A percentile compares a stretch with the other conserved stretches of the same genome.
Evolutionary conservation across 2,329 filamentous ascomycete species (phyloP).

Genomic region (Fusarium falciforme): DNA sequence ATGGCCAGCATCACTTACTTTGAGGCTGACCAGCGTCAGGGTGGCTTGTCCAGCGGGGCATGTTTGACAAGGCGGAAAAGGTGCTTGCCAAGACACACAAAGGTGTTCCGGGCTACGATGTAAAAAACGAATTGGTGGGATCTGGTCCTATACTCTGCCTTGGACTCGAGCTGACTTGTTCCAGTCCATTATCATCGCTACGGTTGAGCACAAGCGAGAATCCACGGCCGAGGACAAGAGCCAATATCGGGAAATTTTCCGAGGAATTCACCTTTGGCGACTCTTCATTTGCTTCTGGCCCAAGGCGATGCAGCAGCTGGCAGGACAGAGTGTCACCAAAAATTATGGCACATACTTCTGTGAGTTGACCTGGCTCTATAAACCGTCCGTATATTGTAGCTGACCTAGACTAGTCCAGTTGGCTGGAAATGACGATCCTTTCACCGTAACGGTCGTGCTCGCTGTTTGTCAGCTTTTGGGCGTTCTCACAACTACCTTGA

Average conservation of each 20-base stretch:
- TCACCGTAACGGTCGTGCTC: background rate
- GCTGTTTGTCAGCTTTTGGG: background rate
- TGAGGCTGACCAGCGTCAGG: background rate
- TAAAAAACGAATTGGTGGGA: background rate
- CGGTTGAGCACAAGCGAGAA: background rate
- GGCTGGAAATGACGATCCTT: background rate
- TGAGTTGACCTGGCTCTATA: background rate
- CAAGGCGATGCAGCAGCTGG: conserved; percentile 11
- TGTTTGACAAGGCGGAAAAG: conserved; percentile 1
- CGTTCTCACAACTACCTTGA: background rate
- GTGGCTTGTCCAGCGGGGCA: conserved; percentile 4
- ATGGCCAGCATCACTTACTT: background rate
- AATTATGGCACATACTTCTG: conserved; percentile 15
- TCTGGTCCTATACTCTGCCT: background rate
- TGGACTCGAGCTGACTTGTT: background rate
- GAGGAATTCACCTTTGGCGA: conserved; percentile 5
- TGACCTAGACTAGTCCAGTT: background rate
- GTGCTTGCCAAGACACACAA: conserved; percentile 1
- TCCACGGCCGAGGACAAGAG: background rate
- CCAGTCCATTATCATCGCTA: background rate
- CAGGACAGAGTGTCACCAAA: conserved; percentile 10
- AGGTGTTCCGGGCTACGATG: conserved; percentile 1
- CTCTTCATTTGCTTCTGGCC: conserved; percentile 14
- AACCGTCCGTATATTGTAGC: background rate
- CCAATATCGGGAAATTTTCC: conserved; percentile 4